These are phyloP conservation scores for Starmerella geochares DNA, from an alignment of 805 yeast genomes.

Conservation along the genomic window DNA sequence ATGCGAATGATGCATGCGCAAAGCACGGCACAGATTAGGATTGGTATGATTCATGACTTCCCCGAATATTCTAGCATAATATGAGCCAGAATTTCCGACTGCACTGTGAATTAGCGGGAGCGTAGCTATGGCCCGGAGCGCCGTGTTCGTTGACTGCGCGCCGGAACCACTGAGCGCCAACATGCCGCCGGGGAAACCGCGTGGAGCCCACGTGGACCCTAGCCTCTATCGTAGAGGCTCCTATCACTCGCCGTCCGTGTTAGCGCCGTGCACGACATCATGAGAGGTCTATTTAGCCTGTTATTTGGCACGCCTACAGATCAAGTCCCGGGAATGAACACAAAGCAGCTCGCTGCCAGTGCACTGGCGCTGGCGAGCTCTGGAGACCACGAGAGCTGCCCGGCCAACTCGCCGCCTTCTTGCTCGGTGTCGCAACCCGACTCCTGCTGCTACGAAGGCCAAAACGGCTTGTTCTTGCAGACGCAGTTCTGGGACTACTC, in stretches of 20 bases:
- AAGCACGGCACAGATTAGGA: too few relatives aligned
- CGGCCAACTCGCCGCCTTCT: slow-evolving; percentile 30
- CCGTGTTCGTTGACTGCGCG: too few relatives aligned
- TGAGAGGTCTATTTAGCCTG: background rate
- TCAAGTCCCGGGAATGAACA: background rate
- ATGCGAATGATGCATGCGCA: too few relatives aligned
- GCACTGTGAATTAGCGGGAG: too few relatives aligned
- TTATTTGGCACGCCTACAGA: background rate
- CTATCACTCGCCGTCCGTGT: background rate
- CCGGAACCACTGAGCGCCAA: too few relatives aligned
- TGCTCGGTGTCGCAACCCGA: slow-evolving; percentile 33
- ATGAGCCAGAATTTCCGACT: too few relatives aligned
- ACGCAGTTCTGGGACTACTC: slow-evolving; percentile 91
- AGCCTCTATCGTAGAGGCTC: background rate
- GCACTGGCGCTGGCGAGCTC: slow-evolving; percentile 8
- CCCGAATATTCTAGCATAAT: too few relatives aligned
- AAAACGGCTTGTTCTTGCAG: slow-evolving; percentile 71
- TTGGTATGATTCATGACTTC: too few relatives aligned
- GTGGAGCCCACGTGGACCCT: slow-evolving; percentile 1
- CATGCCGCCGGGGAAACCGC: background rate
- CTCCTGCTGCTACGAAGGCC: slow-evolving; percentile 75
- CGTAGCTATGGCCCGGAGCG: too few relatives aligned
- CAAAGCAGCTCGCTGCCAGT: background rate
- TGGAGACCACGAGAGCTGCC: slow-evolving; percentile 29
- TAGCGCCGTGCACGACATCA: background rate